phyloP scores from a whole-genome alignment of 2,329 filamentous ascomycete genomes.

The Aspergillus calidoustus region DNA sequence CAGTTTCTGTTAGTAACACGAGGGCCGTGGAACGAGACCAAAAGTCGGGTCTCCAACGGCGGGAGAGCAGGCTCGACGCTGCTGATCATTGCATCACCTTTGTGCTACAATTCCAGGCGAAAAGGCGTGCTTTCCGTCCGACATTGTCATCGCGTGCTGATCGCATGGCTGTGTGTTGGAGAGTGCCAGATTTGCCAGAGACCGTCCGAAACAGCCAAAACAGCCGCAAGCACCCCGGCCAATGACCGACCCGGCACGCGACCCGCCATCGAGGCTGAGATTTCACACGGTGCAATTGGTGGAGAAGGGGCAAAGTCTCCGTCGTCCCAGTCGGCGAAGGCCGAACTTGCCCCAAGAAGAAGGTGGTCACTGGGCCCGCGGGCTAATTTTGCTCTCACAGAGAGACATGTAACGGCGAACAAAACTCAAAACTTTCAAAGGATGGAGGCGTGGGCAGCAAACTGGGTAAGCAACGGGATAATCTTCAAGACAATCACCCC shows the following conservation, averaged over 20 bases:
- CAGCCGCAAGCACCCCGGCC: not conserved
- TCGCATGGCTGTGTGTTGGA: not conserved
- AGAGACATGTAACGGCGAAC: too few relatives aligned
- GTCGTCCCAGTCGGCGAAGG: not conserved
- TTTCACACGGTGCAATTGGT: not conserved
- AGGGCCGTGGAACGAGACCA: not conserved
- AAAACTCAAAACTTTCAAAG: not conserved
- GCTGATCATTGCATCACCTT: not conserved
- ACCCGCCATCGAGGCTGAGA: not conserved
- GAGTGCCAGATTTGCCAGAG: not conserved
- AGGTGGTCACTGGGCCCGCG: slow-evolving; percentile 8
- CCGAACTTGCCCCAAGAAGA: slow-evolving; percentile 12
- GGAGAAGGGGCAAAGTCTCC: not conserved
- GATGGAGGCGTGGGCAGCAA: too few relatives aligned
- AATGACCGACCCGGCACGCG: not conserved
- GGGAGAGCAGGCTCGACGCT: not conserved
- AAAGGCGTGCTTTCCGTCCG: not conserved
- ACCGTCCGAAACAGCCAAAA: not conserved
- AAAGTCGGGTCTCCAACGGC: not conserved
- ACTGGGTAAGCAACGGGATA: too few relatives aligned
- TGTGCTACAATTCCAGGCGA: not conserved
- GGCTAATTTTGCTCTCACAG: not conserved
- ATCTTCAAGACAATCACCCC: too few relatives aligned
- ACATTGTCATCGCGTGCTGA: not conserved
- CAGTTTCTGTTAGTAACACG: not conserved